phyloP scores from a whole-genome alignment of 768 basidiomycete genomes.

The Lactarius trivialis region DNA sequence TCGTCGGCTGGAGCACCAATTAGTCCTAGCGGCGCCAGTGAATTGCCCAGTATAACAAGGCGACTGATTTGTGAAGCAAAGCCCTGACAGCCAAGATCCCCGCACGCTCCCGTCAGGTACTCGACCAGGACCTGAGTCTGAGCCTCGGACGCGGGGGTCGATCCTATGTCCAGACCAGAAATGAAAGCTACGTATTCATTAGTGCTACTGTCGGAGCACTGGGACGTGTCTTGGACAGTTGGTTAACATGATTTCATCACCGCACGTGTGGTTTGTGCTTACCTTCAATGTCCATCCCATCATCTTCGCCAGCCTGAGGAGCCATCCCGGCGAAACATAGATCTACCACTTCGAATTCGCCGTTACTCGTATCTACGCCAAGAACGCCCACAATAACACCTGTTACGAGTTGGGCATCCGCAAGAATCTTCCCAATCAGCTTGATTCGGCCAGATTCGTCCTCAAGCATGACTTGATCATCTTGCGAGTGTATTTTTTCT shows the following conservation, averaged over 20 bases:
- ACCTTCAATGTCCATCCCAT: conserved; percentile 70
- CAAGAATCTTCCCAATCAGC: conserved; percentile 71
- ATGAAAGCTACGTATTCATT: conserved; percentile 78
- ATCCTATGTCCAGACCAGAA: conserved; percentile 80
- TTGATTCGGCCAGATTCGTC: conserved; percentile 92
- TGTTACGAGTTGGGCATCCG: conserved; percentile 65
- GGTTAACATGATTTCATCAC: conserved; percentile 14
- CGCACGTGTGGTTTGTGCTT: conserved; percentile 24
- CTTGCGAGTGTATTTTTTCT: conserved; percentile 65
- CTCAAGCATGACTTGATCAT: conserved; percentile 85
- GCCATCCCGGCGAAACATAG: conserved; percentile 81
- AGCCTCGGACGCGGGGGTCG: conserved; percentile 53
- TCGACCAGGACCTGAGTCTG: conserved; percentile 85
- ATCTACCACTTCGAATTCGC: conserved; percentile 93
- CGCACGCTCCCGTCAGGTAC: conserved; percentile 79
- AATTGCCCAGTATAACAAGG: conserved; percentile 87
- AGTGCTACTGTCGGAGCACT: neutral
- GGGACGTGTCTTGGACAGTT: neutral
- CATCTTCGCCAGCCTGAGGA: conserved; percentile 41
- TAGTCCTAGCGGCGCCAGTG: conserved; percentile 49
- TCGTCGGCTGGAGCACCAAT: conserved; percentile 29
- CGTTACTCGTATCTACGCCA: conserved; percentile 81
- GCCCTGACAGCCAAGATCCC: conserved; percentile 58
- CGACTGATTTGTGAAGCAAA: conserved; percentile 70
- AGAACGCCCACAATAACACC: conserved; percentile 87